Evolutionary conservation across 768 basidiomycete species (phyloP).

Genomic region (Leccinum barrowsii): DNA sequence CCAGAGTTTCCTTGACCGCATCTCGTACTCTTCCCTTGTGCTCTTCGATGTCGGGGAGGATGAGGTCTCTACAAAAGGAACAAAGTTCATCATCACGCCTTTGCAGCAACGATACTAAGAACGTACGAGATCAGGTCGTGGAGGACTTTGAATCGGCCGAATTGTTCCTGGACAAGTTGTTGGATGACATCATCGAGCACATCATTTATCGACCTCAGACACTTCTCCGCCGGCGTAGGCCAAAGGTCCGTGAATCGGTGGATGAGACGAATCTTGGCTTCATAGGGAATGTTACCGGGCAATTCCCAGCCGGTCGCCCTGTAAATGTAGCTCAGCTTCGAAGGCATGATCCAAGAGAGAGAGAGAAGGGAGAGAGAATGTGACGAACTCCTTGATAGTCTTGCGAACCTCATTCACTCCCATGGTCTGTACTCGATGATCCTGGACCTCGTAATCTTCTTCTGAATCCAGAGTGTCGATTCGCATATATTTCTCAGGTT

Average conservation of each 20-base stretch:
- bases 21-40: too few relatives aligned
- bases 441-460: neutral
- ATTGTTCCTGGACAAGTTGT: too few relatives aligned
- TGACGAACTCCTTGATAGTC: constrained; percentile 34
- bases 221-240: constrained; percentile 32
- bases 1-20: too few relatives aligned
- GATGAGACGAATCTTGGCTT: constrained; percentile 38
- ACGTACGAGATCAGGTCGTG: too few relatives aligned
- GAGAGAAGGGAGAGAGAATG: neutral
- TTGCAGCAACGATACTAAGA: too few relatives aligned
- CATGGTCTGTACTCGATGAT: constrained; percentile 15
- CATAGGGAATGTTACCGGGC: constrained; percentile 38
- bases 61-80: too few relatives aligned
- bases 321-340: neutral
- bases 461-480: constrained; percentile 13
- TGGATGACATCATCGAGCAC: constrained; percentile 29
- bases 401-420: constrained; percentile 33
- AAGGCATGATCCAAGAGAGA: neutral
- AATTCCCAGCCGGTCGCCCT: constrained; percentile 44
- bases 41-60: too few relatives aligned
- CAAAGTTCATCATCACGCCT: too few relatives aligned
- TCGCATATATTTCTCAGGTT: constrained; percentile 3
- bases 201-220: constrained; percentile 32
- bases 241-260: constrained; percentile 34
- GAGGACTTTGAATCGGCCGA: too few relatives aligned